phyloP scores from a whole-genome alignment of 768 basidiomycete species.

The Leccinum ochraceum region DNA sequence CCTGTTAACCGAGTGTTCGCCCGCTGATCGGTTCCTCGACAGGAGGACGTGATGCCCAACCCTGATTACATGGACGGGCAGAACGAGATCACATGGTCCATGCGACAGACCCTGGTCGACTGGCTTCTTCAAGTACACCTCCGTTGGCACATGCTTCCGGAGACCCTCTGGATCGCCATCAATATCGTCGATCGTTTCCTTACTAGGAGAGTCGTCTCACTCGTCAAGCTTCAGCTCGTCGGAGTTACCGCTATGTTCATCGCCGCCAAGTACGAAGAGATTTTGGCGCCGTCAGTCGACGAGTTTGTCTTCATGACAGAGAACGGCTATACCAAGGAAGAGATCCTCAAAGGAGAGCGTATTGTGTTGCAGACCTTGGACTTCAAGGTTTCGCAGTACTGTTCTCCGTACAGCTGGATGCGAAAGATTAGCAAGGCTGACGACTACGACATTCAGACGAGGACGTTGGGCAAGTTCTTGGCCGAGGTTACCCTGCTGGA shows the following conservation, averaged over 20 bases:
- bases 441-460: conserved; percentile 96
- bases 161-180: conserved; percentile 98
- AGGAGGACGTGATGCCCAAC: conserved; percentile 89
- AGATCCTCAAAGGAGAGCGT: conserved; percentile 96
- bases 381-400: conserved; percentile 95
- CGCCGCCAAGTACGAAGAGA: conserved; percentile 99
- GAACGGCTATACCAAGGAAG: conserved; percentile 89
- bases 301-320: conserved; percentile 99
- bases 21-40: conserved; percentile 22
- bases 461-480: conserved; percentile 96
- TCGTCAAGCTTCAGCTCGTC: conserved; percentile 92
- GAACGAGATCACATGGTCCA: conserved; percentile 88
- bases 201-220: conserved; percentile 81
- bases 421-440: conserved; percentile 98
- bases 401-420: conserved; percentile 99
- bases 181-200: conserved; percentile 96
- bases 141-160: conserved; percentile 98
- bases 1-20: neutral
- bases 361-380: conserved; percentile 95
- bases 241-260: conserved; percentile 99
- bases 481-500: conserved; percentile 96
- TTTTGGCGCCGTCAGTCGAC: conserved; percentile 94
- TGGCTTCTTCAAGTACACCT: conserved; percentile 98
- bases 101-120: conserved; percentile 96
- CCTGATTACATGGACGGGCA: conserved; percentile 94